phyloP scores from a whole-genome alignment of 2,329 filamentous ascomycete species.

The Trichoderma sp. region DNA sequence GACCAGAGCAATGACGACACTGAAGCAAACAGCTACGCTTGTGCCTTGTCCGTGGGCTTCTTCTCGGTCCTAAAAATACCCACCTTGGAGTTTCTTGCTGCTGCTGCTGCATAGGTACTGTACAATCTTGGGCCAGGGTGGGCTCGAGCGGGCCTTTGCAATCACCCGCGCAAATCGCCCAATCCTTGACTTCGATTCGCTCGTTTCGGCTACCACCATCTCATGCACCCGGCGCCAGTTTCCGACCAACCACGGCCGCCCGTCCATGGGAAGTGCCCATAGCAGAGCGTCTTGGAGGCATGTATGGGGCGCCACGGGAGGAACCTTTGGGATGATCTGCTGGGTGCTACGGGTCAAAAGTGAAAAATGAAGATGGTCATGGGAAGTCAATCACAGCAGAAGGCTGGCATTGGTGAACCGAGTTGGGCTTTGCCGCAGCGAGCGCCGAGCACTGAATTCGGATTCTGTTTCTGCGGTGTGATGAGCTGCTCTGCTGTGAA shows the following conservation, averaged over 20 bases:
- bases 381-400: not conserved
- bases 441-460: not conserved
- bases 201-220: conserved; percentile 4
- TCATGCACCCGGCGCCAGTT: conserved; percentile 11
- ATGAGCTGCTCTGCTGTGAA: conserved; percentile 13
- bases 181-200: conserved; percentile 15
- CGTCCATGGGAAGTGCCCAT: not conserved
- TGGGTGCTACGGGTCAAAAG: not conserved
- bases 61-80: not conserved
- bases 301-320: not conserved
- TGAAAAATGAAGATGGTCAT: not conserved
- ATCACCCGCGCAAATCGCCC: conserved; percentile 18
- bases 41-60: not conserved
- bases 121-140: not conserved
- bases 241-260: conserved; percentile 14
- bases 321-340: conserved; percentile 6
- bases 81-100: not conserved
- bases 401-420: not conserved
- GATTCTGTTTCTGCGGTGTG: conserved; percentile 2
- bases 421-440: not conserved
- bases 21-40: not conserved
- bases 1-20: not conserved
- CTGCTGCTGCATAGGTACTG: not conserved
- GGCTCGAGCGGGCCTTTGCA: conserved; percentile 2
- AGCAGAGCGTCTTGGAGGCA: not conserved